Base-by-base conservation (phyloP, 1,284 basidiomycete genomes). In the Cryptococcus maquisensis region DNA sequence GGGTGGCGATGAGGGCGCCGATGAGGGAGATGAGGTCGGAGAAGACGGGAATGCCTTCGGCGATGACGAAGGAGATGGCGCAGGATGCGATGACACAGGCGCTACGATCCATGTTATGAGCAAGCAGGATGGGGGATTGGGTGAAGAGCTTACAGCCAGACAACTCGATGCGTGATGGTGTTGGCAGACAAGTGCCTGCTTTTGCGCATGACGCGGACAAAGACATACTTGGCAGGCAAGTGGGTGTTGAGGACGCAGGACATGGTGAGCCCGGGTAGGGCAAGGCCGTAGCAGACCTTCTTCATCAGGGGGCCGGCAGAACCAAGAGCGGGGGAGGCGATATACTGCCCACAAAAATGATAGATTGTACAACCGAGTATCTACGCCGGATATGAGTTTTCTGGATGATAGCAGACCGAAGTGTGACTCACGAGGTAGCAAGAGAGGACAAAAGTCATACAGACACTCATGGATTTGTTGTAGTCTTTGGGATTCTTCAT, bases 191-290 rank as follows among this genome's bases (percentile, higher is more conserved):
- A 66, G 65, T 86, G 84, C 16, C 71, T 68, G 10, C 81, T 78
- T 55, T 80, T 77, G 20, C 83, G 79, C 65, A 86, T 82, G 51
- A 82, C 60, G 15, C 84, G 79, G 49, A 86, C 77, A 63, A 86
- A 85, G 45, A 85, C 39, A 50, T 62, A 67, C 51, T 71, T 71
- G 24, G 65, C 62, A 20, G 71, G 45, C 4, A 57, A 38, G 51
- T 64, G 59, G 52, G 48, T 46, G 54, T 56, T 56, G 24, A 62
- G 42, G 13, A 56, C 54, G 4, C 60, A 44, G 40, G 53, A 26
- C 42, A 59, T 61, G 32, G 65, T 52, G 18, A 66, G 55, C 9
- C 70, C 73, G 7, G 72, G 73, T 10, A 77, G 54, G 6, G 75
- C 71, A 24, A 78, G 59, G 13, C 73, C 76, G 60, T 76, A 78